Evolutionary conservation across 345 rosid species (phyloP).

Genomic region (Balakata baccata): DNA sequence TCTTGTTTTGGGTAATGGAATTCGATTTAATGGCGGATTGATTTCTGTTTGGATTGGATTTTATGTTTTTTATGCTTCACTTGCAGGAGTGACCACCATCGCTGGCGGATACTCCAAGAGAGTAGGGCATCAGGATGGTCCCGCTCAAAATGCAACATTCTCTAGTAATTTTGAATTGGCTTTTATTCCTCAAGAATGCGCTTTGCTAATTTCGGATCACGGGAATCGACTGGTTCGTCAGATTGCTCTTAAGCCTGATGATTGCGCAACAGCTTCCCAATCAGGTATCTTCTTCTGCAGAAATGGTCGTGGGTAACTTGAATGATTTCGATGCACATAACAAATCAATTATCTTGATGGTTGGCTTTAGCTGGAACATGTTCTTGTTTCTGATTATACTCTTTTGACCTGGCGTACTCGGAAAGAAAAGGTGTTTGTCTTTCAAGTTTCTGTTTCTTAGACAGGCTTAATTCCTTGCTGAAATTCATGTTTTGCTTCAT

Average conservation of each 20-base stretch:
- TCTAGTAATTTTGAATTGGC: constrained; percentile 54
- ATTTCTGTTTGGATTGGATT: neutral
- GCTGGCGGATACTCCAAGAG: constrained; percentile 47
- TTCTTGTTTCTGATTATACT: neutral
- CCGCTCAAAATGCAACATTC: constrained; percentile 68
- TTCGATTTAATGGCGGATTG: constrained; percentile 16
- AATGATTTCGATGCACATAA: neutral
- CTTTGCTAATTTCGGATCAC: constrained; percentile 60
- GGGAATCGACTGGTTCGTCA: constrained; percentile 55
- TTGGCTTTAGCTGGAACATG: neutral
- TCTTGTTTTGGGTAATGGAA: neutral
- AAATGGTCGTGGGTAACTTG: neutral
- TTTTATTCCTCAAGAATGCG: constrained; percentile 49
- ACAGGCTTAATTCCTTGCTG: no score
- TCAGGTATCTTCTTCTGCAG: constrained; percentile 34
- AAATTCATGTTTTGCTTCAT: no score
- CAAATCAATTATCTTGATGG: neutral
- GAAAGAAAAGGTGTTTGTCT: neutral
- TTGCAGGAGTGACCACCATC: constrained; percentile 57
- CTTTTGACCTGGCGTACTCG: neutral
- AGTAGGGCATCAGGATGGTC: constrained; percentile 53
- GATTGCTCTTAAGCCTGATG: constrained; percentile 59
- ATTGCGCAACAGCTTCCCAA: constrained; percentile 47
- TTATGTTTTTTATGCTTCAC: neutral
- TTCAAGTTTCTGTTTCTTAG: no score